A percentile compares a stretch with the other conserved stretches of the same genome.
Evolutionary conservation across 2,329 filamentous ascomycete species (phyloP).

Genomic region (Fusarium sp.): DNA sequence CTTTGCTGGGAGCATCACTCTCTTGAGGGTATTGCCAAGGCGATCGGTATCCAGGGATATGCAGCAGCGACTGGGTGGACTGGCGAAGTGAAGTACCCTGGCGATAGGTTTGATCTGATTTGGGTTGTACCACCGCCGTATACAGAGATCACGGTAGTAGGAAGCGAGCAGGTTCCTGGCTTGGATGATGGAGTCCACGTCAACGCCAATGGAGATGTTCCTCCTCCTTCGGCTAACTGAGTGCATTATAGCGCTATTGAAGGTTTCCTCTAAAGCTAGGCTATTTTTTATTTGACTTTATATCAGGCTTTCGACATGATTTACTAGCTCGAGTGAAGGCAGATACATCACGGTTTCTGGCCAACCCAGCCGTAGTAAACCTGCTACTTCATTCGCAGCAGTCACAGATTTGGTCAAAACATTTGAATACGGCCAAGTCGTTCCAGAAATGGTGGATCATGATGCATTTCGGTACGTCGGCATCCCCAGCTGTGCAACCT

Average conservation of each 20-base stretch:
- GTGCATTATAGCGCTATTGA: fast-evolving
- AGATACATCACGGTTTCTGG: too few relatives aligned
- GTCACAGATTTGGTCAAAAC: too few relatives aligned
- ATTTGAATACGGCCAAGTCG: too few relatives aligned
- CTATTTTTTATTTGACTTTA: fast-evolving
- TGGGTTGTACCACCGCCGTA: neutral
- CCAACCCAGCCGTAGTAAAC: too few relatives aligned
- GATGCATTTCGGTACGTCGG: too few relatives aligned
- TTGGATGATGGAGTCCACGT: neutral
- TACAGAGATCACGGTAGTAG: neutral
- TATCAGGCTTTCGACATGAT: neutral
- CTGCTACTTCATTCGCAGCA: too few relatives aligned
- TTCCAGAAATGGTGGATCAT: too few relatives aligned
- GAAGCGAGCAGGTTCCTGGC: neutral
- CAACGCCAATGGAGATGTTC: neutral
- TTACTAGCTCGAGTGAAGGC: too few relatives aligned
- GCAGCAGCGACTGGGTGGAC: neutral
- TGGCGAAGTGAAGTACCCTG: neutral
- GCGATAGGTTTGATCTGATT: neutral
- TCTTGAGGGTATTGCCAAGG: neutral
- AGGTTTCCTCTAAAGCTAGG: fast-evolving
- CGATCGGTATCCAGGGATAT: neutral
- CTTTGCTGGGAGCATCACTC: neutral
- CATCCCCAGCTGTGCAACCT: too few relatives aligned
- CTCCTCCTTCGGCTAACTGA: neutral